Evolutionary conservation across 495 filamentous ascomycete genomes (phyloP).

Genomic region (Cercophora newfieldiana): DNA sequence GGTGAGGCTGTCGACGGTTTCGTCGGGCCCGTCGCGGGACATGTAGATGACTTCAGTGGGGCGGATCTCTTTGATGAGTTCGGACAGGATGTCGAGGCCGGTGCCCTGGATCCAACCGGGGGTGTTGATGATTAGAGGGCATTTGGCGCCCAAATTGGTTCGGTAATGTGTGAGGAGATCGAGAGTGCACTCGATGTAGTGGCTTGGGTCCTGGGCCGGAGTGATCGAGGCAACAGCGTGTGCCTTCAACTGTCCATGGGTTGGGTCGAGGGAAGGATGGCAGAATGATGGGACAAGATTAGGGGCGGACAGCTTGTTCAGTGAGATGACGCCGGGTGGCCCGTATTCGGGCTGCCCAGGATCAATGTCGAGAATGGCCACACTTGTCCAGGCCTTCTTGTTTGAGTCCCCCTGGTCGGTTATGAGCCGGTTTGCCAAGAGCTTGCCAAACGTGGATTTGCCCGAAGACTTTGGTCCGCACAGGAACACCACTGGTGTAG

Average conservation of each 20-base stretch:
- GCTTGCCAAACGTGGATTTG: slow-evolving; percentile 80
- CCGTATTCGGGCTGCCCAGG: slow-evolving; percentile 83
- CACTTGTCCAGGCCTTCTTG: slow-evolving; percentile 31
- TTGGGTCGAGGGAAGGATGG: slow-evolving; percentile 51
- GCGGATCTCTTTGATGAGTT: slow-evolving; percentile 53
- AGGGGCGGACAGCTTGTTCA: slow-evolving; percentile 61
- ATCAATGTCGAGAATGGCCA: slow-evolving; percentile 77
- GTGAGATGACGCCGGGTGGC: slow-evolving; percentile 72
- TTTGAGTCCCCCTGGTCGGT: slow-evolving; percentile 41
- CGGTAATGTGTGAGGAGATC: slow-evolving; percentile 69
- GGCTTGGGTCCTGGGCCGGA: slow-evolving; percentile 66
- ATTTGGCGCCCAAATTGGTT: slow-evolving; percentile 30
- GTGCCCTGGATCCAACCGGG: slow-evolving; percentile 81
- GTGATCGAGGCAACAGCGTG: slow-evolving; percentile 74
- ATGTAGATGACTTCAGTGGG: slow-evolving; percentile 71
- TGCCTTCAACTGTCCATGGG: slow-evolving; percentile 47
- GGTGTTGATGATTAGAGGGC: slow-evolving; percentile 76
- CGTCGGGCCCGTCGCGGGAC: slow-evolving; percentile 66
- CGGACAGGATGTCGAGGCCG: slow-evolving; percentile 67
- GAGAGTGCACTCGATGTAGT: slow-evolving; percentile 66
- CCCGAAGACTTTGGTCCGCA: slow-evolving; percentile 83
- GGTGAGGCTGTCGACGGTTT: slow-evolving; percentile 60
- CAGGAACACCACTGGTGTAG: slow-evolving; percentile 54
- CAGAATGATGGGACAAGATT: slow-evolving; percentile 76
- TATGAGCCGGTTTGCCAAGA: slow-evolving; percentile 75